A percentile compares a stretch with the other conserved stretches of the same genome.
Conservation (phyloP, 1,139 yeast species). For the Candida neerlandica region DNA sequence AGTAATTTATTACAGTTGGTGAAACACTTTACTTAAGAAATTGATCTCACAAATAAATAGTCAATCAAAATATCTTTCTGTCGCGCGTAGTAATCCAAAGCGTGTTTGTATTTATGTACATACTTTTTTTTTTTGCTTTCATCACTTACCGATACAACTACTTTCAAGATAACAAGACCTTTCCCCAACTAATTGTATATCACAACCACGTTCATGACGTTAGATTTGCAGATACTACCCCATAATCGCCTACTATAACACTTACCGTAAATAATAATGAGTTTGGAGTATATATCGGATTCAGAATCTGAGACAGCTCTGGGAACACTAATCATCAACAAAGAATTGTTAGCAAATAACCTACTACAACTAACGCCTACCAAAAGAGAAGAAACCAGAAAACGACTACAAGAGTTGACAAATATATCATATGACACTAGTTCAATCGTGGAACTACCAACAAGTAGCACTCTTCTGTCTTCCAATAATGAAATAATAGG, state of each 20-base stretch:
- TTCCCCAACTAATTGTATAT: neutral
- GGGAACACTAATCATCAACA: conserved; percentile 8
- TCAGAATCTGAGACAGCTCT: conserved; percentile 18
- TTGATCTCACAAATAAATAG: too few species aligned
- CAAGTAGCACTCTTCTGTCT: neutral
- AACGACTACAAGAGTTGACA: conserved; percentile 2
- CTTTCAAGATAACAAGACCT: neutral
- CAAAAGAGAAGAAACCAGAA: conserved; percentile 5
- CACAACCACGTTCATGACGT: neutral
- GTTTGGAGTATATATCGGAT: conserved; percentile 21
- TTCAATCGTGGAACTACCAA: neutral
- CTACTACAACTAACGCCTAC: conserved; percentile 11
- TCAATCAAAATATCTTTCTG: too few species aligned
- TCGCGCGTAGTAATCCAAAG: neutral
- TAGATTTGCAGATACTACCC: neutral
- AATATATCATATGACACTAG: neutral
- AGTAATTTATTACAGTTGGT: too few species aligned
- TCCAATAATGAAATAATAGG: conserved; percentile 7
- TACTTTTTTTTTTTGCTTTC: neutral
- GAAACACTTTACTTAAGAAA: too few species aligned
- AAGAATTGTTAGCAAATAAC: conserved; percentile 6
- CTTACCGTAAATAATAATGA: conserved; percentile 9
- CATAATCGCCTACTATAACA: neutral
- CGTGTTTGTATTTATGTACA: neutral
- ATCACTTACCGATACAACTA: neutral